Evolutionary conservation across 805 yeast genomes (phyloP), one percentile per base, ranked within the genome.

Genomic region (Myxozyma mucilagina): DNA sequence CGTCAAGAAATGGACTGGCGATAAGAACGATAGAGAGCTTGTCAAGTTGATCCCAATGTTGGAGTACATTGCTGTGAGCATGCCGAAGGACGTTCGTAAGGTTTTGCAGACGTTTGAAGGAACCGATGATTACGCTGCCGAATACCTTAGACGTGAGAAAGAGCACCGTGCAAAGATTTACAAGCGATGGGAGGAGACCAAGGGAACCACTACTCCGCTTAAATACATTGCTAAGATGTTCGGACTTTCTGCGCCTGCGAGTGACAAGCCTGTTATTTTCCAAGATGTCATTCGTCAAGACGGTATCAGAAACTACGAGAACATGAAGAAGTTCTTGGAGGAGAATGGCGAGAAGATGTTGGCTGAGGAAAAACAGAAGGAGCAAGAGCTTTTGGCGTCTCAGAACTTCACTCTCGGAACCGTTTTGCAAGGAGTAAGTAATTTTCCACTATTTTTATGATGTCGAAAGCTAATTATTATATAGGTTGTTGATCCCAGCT

Each of bases 41-140:
- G 80, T 94, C 68, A 81, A 81, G 69, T 78, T 92, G 76, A 90
- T 94, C 71, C 97, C 98, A 60, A 87, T 94, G 78, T 83, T 94
- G 68, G 99, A 94, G 78, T 94, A 89, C 78, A 77, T 94, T 63
- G 98, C 97, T 14, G 89, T 96, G 14, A 96, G 90, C 75, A 83
- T 82, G 43, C 80, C 89, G 69, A 83, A 83, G 74, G 99, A 94
- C 75, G 94, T 94, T 57, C 89, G 97, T 77, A 96, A 96, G 36
- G 83, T 91, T 39, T 79, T 96, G 68, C 79, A 81, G 65, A 83
- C 96, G 7, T 94, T 86, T 77, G 74, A 80, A 39, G 89, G 85
- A 72, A 85, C 85, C 72, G 74, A 79, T 57, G 75, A 86, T 47
- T 84, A 93, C 56, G 85, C 94, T 10, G 85, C 81, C 56, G 98